A percentile compares a stretch with the other conserved stretches of the same genome.
Evolutionary conservation across 1,139 yeast genomes (phyloP).

Genomic region (Candida tetrigidarum): DNA sequence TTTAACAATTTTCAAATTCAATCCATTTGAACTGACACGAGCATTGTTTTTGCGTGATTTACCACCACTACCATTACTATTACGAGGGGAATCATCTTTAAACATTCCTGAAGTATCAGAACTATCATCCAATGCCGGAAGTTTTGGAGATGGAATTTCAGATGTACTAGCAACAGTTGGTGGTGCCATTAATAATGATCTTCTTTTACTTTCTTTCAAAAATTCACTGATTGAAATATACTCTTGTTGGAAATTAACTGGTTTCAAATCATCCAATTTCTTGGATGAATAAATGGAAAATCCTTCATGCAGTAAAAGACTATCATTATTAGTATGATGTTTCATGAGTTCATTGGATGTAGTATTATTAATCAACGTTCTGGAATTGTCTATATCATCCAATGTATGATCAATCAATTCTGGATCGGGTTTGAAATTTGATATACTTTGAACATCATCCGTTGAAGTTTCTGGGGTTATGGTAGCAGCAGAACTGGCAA

Average conservation of each 20-base stretch:
- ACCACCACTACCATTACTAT: neutral
- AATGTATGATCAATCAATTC: slow-evolving; percentile 12
- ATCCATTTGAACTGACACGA: slow-evolving; percentile 32
- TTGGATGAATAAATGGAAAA: slow-evolving; percentile 15
- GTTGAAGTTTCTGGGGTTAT: neutral
- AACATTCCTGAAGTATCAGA: slow-evolving; percentile 17
- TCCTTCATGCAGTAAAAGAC: slow-evolving; percentile 7
- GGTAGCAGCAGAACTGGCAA: neutral
- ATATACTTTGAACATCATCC: slow-evolving; percentile 9
- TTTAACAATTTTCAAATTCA: slow-evolving; percentile 63
- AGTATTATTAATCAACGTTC: slow-evolving; percentile 7
- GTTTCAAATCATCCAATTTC: slow-evolving; percentile 1
- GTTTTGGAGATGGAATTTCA: slow-evolving; percentile 1
- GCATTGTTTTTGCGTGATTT: neutral
- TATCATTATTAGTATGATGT: neutral
- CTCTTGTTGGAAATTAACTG: slow-evolving; percentile 16
- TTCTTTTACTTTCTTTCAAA: slow-evolving; percentile 15
- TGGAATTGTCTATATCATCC: slow-evolving; percentile 7
- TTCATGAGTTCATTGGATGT: neutral
- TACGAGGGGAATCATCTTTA: neutral
- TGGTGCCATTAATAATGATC: slow-evolving; percentile 10
- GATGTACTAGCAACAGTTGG: neutral
- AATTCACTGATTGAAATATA: slow-evolving; percentile 17
- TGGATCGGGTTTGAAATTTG: slow-evolving; percentile 14
- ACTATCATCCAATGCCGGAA: slow-evolving; percentile 9